Base-by-base conservation (phyloP, 306 rosid species). In the Fragaria iinumae region DNA sequence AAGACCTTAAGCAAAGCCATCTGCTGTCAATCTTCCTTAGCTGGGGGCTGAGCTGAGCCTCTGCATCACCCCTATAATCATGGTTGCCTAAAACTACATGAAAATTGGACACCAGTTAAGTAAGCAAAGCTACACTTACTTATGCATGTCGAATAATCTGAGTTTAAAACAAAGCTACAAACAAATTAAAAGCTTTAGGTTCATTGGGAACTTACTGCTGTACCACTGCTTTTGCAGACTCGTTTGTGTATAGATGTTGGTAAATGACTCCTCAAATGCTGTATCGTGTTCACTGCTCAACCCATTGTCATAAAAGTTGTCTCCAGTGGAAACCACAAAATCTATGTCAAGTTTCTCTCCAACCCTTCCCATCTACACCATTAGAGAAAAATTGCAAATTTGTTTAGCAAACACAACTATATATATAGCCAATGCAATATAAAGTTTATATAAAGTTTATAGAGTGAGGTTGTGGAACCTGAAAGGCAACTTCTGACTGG, bases 31-130 rank as follows among this genome's bases (percentile, higher is more conserved):
- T 55, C 76, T 83, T 47, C 41, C 45, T 83, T 3, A 90, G 73
- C 39, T 78, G 34, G 10, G 90, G 96, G 73, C 91, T 91, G 36
- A 92, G 52, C 57, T 94, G 97, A 16, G 97, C 98, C 79, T 84
- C 91, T 57, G 84, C 96, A 74, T 92, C 80, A 29, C 98, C 98
- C 45, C 98, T 87, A 56, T 91, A 94, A 75, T 90, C 98, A 82
- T 92, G 98, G 85, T 94, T 91, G 1, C 98, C 98, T 85, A 94
- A 77, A 78, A 92, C 98, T 94, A 85, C 78, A 57, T 65, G 13
- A n/a, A 65, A 65, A 65, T 65, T 8, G 4, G 25, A 39, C 18
- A 2, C 57, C n/a, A 34, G 25, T n/a, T 8, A 34, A 25, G 44
- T 48, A 2, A 32, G 21, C 12, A n/a, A 34, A 71, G 29, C 27